These are phyloP conservation scores for Prunus davidiana DNA, from an alignment of 306 rosid genomes.

Conservation along the genomic window DNA sequence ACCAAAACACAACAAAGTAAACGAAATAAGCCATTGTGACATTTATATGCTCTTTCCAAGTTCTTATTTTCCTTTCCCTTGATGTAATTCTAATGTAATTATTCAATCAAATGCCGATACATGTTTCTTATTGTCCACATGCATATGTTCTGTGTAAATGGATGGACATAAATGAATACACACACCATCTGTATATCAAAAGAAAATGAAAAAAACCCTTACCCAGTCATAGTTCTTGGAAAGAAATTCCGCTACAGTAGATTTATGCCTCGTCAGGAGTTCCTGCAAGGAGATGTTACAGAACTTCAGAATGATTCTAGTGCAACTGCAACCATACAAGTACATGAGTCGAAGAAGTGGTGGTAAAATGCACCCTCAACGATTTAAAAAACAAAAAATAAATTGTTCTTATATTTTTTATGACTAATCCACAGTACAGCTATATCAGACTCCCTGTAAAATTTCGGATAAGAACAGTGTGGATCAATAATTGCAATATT, in stretches of 20 bases:
- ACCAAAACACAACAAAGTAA: too few relatives aligned
- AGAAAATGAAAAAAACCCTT: conserved; percentile 16
- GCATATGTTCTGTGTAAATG: neutral
- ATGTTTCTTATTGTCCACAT: neutral
- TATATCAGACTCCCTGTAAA: neutral
- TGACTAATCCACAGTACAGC: neutral
- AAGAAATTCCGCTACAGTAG: conserved; percentile 93
- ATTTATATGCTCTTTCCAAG: neutral
- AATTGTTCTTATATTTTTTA: neutral
- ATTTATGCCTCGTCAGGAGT: conserved; percentile 95
- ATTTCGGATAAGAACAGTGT: neutral
- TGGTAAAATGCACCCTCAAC: neutral
- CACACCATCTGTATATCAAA: neutral
- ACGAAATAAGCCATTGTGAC: neutral
- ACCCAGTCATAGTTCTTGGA: conserved; percentile 98
- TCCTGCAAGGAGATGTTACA: conserved; percentile 54
- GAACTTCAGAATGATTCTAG: conserved; percentile 10
- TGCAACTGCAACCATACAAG: neutral
- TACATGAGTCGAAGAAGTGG: neutral
- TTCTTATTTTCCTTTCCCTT: neutral
- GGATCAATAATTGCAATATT: neutral
- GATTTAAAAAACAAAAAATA: neutral
- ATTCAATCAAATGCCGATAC: neutral
- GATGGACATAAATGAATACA: neutral
- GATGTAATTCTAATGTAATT: neutral